Percentiles rank a stretch among this genome's conserved stretches.
These are phyloP conservation scores for Aspergillus hancockii DNA, from an alignment of 495 filamentous ascomycete genomes.

Conservation along the genomic window DNA sequence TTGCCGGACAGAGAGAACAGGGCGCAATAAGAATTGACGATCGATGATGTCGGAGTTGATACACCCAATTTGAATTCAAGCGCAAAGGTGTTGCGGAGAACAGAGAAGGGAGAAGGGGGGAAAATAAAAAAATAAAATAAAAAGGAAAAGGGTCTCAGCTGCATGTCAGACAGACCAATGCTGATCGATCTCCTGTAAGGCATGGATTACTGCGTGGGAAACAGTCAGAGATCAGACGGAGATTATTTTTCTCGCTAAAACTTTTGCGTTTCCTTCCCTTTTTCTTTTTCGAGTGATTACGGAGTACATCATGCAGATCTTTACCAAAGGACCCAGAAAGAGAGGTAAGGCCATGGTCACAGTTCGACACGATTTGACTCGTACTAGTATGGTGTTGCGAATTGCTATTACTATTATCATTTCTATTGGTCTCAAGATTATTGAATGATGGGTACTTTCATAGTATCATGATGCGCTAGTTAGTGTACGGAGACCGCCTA, in stretches of 20 bases:
- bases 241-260: background rate
- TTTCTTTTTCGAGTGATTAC: background rate
- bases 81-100: background rate
- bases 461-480: background rate
- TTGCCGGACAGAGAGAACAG: background rate
- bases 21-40: background rate
- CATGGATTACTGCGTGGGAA: background rate
- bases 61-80: background rate
- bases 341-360: background rate
- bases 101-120: background rate
- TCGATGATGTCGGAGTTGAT: background rate
- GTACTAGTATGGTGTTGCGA: background rate
- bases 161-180: constrained; percentile 33
- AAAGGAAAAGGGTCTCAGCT: constrained; percentile 15
- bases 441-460: background rate
- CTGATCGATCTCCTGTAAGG: constrained; percentile 21
- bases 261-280: background rate
- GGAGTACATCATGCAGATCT: background rate
- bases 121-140: background rate
- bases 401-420: background rate
- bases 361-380: background rate
- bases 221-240: background rate
- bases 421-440: background rate
- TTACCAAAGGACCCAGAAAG: background rate
- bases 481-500: background rate